phyloP scores from a whole-genome alignment of 352 stramenopile genomes.

The Phytophthora podocarpi region DNA sequence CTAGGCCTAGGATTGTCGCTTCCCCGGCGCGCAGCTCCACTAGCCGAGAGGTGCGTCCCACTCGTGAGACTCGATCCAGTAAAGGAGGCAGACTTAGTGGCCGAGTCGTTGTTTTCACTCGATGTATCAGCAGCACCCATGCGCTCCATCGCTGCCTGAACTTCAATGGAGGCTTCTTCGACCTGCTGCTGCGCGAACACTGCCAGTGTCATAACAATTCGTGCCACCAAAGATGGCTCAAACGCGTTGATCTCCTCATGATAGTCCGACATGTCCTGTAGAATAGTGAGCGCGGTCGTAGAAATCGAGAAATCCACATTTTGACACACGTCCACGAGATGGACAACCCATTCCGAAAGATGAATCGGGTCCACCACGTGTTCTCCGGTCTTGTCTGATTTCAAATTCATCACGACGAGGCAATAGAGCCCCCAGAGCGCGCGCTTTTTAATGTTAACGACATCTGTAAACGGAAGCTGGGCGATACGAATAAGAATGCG shows the following conservation, averaged over 20 bases:
- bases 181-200: conserved; percentile 89
- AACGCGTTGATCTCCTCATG: conserved; percentile 73
- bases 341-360: conserved; percentile 78
- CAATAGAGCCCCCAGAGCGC: conserved; percentile 83
- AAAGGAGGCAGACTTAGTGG: conserved; percentile 36
- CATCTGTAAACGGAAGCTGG: conserved; percentile 74
- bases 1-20: conserved; percentile 56
- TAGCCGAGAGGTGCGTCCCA: conserved; percentile 14
- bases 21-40: conserved; percentile 33
- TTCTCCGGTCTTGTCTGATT: conserved; percentile 28
- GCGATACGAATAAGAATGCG: conserved; percentile 79
- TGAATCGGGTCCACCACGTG: conserved; percentile 47
- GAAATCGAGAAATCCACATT: conserved; percentile 76
- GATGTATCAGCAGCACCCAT: conserved; percentile 26
- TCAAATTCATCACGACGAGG: conserved; percentile 75
- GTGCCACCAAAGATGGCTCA: conserved; percentile 68
- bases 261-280: conserved; percentile 83
- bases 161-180: conserved; percentile 87
- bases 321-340: conserved; percentile 84
- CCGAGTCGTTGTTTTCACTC: conserved; percentile 16
- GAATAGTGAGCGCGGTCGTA: conserved; percentile 73
- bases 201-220: conserved; percentile 88
- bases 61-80: conserved; percentile 38
- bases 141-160: conserved; percentile 79
- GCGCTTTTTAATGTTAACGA: conserved; percentile 80